These are phyloP conservation scores for Diaporthe aspalathi DNA, from an alignment of 2,329 filamentous ascomycete genomes.

Conservation along the genomic window DNA sequence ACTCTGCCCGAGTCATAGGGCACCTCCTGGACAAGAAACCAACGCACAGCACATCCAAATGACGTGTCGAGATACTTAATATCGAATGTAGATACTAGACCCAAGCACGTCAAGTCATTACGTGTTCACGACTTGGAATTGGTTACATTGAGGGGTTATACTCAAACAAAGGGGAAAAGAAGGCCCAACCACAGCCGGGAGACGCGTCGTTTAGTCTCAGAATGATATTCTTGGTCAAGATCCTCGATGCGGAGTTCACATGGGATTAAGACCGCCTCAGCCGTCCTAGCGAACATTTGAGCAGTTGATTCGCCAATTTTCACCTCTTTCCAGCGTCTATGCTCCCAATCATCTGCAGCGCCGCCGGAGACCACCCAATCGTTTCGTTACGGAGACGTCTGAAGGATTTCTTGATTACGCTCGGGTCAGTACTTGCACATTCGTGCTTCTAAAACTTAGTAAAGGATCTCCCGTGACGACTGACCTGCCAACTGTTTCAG, in stretches of 20 bases:
- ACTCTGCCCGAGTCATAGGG: neutral
- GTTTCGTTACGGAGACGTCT: neutral
- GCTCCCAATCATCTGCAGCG: neutral
- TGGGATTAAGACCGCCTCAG: neutral
- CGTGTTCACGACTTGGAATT: neutral
- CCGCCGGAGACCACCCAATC: neutral
- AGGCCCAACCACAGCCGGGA: neutral
- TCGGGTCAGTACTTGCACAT: neutral
- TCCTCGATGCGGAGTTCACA: neutral
- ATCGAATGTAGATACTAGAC: neutral
- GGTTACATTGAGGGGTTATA: neutral
- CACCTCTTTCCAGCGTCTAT: neutral
- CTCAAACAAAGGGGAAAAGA: neutral
- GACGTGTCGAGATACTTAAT: neutral
- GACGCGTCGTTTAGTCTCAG: conserved; percentile 3
- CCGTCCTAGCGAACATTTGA: conserved; percentile 4
- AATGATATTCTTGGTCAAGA: neutral
- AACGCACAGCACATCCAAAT: neutral
- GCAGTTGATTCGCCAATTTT: conserved; percentile 3
- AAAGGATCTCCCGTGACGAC: neutral
- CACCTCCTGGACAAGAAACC: neutral
- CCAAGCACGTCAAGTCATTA: neutral
- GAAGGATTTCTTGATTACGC: neutral
- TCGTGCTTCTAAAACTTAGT: neutral
- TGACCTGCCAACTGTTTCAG: neutral